Conservation (phyloP, 257 asterid genomes). For the Capsicum pubescens region DNA sequence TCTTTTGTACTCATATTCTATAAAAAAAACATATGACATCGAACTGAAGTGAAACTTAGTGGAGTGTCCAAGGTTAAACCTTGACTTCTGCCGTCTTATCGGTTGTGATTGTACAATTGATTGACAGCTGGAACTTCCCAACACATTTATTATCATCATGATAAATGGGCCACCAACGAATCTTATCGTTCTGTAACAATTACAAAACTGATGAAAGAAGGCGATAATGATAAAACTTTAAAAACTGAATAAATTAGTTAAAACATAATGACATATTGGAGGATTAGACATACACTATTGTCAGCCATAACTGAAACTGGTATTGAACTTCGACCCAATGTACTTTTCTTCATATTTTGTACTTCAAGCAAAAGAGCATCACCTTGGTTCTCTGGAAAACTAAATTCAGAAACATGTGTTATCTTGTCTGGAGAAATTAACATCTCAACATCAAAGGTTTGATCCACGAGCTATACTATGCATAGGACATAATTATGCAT, state of each 20-base stretch:
- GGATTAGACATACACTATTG: conserved; percentile 65
- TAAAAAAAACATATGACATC: neutral
- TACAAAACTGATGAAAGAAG: conserved; percentile 28
- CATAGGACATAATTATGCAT: neutral
- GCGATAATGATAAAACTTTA: conserved; percentile 24
- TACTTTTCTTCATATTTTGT: conserved; percentile 66
- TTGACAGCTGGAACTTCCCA: conserved; percentile 86
- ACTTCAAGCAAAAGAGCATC: conserved; percentile 87
- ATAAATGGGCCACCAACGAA: conserved; percentile 88
- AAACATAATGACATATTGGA: conserved; percentile 8
- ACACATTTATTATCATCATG: conserved; percentile 78
- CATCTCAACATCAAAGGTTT: neutral
- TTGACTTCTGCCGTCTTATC: conserved; percentile 74
- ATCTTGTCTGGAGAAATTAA: conserved; percentile 27
- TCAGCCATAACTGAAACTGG: conserved; percentile 72
- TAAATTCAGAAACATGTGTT: conserved; percentile 46
- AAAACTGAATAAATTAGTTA: neutral
- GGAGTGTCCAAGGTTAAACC: conserved; percentile 50
- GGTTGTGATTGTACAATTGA: conserved; percentile 66
- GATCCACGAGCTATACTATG: neutral
- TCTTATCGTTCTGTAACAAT: conserved; percentile 67
- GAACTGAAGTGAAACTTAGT: neutral
- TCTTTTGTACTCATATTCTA: neutral
- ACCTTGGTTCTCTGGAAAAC: conserved; percentile 91
- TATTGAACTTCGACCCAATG: conserved; percentile 76